phyloP scores from a whole-genome alignment of 23 red algal genomes.

The Gracilaria domingensis region DNA sequence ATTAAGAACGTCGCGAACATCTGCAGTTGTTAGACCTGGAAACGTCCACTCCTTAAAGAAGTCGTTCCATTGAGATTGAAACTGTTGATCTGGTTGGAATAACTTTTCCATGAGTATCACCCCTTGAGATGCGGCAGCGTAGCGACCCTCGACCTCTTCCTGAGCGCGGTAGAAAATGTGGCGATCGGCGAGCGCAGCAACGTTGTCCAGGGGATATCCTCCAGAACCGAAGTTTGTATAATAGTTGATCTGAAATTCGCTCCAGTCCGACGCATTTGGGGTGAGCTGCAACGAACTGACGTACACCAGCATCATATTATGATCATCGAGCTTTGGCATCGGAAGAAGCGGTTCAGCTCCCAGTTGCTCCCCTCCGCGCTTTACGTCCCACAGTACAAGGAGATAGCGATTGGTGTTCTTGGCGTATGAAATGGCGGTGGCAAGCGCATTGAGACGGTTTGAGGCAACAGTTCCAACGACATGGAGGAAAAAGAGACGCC shows the following conservation, averaged over 20 bases:
- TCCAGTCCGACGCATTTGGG: conserved; percentile 49
- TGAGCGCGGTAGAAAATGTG: conserved; percentile 49
- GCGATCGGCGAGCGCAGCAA: conserved; percentile 26
- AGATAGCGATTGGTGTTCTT: conserved; percentile 68
- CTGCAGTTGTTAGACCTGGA: conserved; percentile 21
- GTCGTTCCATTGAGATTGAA: conserved; percentile 37
- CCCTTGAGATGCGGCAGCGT: conserved; percentile 33
- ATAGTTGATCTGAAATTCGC: conserved; percentile 66
- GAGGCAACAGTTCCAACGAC: conserved; percentile 24
- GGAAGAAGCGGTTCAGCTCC: not conserved
- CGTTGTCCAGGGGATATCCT: conserved; percentile 50
- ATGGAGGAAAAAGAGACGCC: conserved; percentile 59
- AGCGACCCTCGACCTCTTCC: not conserved
- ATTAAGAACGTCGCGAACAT: conserved; percentile 57
- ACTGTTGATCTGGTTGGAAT: conserved; percentile 12
- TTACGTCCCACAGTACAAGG: conserved; percentile 59
- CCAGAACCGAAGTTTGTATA: conserved; percentile 47
- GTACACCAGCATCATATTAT: conserved; percentile 34
- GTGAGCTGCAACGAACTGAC: conserved; percentile 43
- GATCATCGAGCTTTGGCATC: conserved; percentile 13
- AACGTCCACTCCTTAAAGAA: conserved; percentile 55
- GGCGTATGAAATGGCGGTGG: conserved; percentile 63
- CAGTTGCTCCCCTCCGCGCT: conserved; percentile 37
- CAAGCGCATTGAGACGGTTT: conserved; percentile 44
- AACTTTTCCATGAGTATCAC: conserved; percentile 27